A percentile compares a stretch with the other conserved stretches of the same genome.
Conservation (phyloP, 2,329 filamentous ascomycete species). For the Camptophora hylomeconis region DNA sequence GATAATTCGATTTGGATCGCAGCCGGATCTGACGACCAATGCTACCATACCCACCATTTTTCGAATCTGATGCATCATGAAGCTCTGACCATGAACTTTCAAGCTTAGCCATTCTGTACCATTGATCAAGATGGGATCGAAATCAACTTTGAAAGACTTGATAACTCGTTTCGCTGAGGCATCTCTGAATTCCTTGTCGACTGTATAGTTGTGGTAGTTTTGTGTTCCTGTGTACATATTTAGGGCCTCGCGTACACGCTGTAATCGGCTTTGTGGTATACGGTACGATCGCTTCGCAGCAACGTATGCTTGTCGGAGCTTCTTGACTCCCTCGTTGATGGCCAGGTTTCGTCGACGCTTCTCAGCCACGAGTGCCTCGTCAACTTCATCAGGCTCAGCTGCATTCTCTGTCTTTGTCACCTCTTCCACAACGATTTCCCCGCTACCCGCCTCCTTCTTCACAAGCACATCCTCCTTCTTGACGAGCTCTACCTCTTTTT, state of each 20-base stretch:
- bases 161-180: slow-evolving; percentile 81
- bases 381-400: no score
- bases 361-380: no score
- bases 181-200: slow-evolving; percentile 71
- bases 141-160: slow-evolving; percentile 74
- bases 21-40: slow-evolving; percentile 71
- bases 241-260: slow-evolving; percentile 63
- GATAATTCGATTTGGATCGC: slow-evolving; percentile 54
- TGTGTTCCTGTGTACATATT: slow-evolving; percentile 66
- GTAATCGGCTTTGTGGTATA: slow-evolving; percentile 56
- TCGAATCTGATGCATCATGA: slow-evolving; percentile 99
- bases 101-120: slow-evolving; percentile 91
- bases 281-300: slow-evolving; percentile 75
- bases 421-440: no score
- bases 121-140: slow-evolving; percentile 66
- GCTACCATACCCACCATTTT: slow-evolving; percentile 96
- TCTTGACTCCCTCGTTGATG: slow-evolving; percentile 53
- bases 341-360: slow-evolving; percentile 27
- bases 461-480: background rate
- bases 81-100: slow-evolving; percentile 93
- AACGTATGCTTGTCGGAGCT: slow-evolving; percentile 71
- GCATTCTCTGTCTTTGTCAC: slow-evolving; percentile 5
- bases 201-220: slow-evolving; percentile 97
- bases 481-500: slow-evolving; percentile 5
- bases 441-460: background rate